Percentiles rank a stretch among this genome's conserved stretches.
Evolutionary conservation across 495 filamentous ascomycete species (phyloP).

Genomic region (Choiromyces venosus): DNA sequence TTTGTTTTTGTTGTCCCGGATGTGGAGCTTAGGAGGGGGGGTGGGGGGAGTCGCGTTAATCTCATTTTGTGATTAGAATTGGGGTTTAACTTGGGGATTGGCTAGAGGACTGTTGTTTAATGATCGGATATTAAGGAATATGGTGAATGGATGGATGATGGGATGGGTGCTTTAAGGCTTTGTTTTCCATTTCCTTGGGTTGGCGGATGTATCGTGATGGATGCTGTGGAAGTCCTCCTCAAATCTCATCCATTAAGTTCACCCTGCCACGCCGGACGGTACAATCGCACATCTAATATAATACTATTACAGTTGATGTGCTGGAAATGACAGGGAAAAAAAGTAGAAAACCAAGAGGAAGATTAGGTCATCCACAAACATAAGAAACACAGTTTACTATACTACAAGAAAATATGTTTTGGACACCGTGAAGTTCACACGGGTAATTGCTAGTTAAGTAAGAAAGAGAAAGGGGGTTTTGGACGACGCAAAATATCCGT

Average conservation of each 20-base stretch:
- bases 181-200: not conserved
- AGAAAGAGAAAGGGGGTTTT: too few species aligned
- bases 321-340: too few species aligned
- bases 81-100: not conserved
- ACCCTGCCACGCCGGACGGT: not conserved
- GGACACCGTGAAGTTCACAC: too few species aligned
- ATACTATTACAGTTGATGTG: too few species aligned
- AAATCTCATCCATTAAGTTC: not conserved
- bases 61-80: not conserved
- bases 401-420: too few species aligned
- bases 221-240: not conserved
- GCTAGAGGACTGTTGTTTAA: not conserved
- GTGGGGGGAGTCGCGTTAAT: not conserved
- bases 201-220: not conserved
- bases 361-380: too few species aligned
- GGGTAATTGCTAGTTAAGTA: too few species aligned
- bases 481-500: too few species aligned
- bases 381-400: too few species aligned
- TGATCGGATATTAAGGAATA: not conserved
- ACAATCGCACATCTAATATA: not conserved
- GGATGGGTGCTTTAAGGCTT: not conserved
- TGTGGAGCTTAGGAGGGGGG: not conserved
- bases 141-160: not conserved
- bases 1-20: too few species aligned
- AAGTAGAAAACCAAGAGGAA: too few species aligned